Conservation (phyloP, 1,284 basidiomycete genomes). For the Ceratobasidium sp. region DNA sequence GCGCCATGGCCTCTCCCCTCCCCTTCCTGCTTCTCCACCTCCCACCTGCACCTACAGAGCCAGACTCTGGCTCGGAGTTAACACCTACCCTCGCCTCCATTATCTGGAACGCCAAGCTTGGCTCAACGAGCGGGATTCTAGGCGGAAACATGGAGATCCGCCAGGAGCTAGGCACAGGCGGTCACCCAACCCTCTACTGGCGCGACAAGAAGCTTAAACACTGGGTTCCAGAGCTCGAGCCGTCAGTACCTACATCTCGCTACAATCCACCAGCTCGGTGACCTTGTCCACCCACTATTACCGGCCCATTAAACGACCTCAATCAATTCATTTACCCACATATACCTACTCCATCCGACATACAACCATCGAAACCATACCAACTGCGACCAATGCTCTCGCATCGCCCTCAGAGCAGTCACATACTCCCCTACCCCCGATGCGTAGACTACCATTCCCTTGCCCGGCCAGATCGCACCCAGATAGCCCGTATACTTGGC, state of each 20-base stretch:
- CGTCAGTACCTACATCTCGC: background rate
- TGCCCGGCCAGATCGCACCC: conserved; percentile 17
- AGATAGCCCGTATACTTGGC: conserved; percentile 68
- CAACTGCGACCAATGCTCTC: conserved; percentile 75
- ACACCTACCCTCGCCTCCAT: conserved; percentile 54
- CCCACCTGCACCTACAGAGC: conserved; percentile 53
- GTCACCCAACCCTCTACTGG: conserved; percentile 68
- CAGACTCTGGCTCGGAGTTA: conserved; percentile 38
- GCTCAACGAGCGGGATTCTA: conserved; percentile 57
- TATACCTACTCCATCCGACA: conserved; percentile 81
- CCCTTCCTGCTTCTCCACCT: conserved; percentile 80
- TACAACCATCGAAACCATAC: conserved; percentile 92
- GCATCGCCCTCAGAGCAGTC: conserved; percentile 72
- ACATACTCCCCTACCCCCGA: conserved; percentile 59
- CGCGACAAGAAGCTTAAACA: conserved; percentile 52
- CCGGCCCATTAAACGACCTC: conserved; percentile 51
- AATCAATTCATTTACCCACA: conserved; percentile 89
- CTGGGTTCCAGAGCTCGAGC: conserved; percentile 43
- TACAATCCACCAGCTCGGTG: background rate
- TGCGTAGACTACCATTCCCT: conserved; percentile 4
- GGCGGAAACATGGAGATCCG: conserved; percentile 65
- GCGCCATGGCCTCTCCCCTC: conserved; percentile 71
- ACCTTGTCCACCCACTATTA: too few species aligned
- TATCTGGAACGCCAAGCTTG: conserved; percentile 70
- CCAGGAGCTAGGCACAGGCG: conserved; percentile 60